Evolutionary conservation across 225 moss, liverwort and hornwort genomes (phyloP).

Genomic region (Bryoerythrophyllum caledonicum): DNA sequence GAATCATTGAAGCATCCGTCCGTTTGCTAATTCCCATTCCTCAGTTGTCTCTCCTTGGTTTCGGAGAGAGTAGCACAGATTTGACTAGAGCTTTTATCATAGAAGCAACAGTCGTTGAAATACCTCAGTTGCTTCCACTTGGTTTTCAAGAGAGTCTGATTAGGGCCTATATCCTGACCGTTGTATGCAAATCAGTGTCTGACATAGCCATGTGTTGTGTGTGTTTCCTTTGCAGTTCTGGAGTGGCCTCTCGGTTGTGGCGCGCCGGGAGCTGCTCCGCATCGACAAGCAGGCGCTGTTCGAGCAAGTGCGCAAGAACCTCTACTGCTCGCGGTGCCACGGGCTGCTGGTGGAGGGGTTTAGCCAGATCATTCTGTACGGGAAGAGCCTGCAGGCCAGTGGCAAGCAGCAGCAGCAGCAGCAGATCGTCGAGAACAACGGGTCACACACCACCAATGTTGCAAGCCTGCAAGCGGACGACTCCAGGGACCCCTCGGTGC

Average conservation of each 20-base stretch:
- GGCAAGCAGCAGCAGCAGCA: constrained; percentile 47
- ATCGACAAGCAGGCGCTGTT: constrained; percentile 98
- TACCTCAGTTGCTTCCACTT: not conserved
- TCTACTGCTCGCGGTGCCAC: constrained; percentile 98
- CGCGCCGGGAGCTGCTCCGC: constrained; percentile 96
- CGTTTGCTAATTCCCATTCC: too few species aligned
- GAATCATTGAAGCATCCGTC: not conserved
- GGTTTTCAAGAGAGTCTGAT: not conserved
- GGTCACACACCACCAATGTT: constrained; percentile 32
- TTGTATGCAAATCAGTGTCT: constrained; percentile 19
- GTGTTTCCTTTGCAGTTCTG: constrained; percentile 80
- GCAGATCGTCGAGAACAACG: constrained; percentile 60
- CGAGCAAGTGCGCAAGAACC: constrained; percentile 99
- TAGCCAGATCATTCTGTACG: constrained; percentile 93
- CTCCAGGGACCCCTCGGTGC: constrained; percentile 94
- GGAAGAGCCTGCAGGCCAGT: constrained; percentile 82
- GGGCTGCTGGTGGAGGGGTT: constrained; percentile 99
- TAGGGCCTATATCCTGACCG: not conserved
- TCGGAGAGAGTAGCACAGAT: too few species aligned
- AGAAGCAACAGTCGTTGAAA: not conserved
- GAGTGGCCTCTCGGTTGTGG: constrained; percentile 84
- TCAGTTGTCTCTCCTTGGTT: too few species aligned
- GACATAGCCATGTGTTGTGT: constrained; percentile 5
- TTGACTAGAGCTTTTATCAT: constrained; percentile 7
- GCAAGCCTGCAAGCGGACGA: constrained; percentile 72